Conservation (phyloP, 805 yeast species). For the Sugiyamaella chiloensis region DNA sequence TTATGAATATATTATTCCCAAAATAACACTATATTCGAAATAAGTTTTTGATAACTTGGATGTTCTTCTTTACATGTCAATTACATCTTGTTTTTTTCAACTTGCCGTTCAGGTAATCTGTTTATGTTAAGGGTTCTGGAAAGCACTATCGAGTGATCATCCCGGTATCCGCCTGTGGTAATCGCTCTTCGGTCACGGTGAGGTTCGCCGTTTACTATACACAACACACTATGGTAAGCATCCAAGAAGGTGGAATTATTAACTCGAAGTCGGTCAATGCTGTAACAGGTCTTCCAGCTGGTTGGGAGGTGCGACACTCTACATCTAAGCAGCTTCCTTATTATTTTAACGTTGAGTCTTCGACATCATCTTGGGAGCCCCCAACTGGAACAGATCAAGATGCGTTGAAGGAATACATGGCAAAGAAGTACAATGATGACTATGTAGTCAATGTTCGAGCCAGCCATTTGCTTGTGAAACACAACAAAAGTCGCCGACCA, state of each 20-base stretch:
- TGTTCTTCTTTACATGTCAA: no score
- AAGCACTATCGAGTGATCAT: background rate
- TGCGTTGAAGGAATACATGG: slow-evolving; percentile 55
- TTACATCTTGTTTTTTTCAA: no score
- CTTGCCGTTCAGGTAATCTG: no score
- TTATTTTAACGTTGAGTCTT: slow-evolving; percentile 65
- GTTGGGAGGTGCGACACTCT: slow-evolving; percentile 80
- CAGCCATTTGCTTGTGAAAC: slow-evolving; percentile 80
- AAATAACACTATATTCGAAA: no score
- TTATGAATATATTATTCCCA: no score
- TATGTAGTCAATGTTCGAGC: slow-evolving; percentile 69
- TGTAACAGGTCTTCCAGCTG: slow-evolving; percentile 74
- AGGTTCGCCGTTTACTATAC: background rate
- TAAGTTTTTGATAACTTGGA: no score
- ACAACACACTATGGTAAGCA: slow-evolving; percentile 1
- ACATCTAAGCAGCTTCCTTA: slow-evolving; percentile 82
- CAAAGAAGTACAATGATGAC: slow-evolving; percentile 30
- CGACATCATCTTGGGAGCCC: slow-evolving; percentile 84
- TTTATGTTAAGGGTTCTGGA: background rate
- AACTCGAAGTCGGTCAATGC: slow-evolving; percentile 15
- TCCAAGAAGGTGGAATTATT: background rate
- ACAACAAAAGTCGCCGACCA: slow-evolving; percentile 80
- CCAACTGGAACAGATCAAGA: slow-evolving; percentile 77
- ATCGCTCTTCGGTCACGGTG: slow-evolving; percentile 1
- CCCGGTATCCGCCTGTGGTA: background rate